phyloP scores from a whole-genome alignment of 1,284 basidiomycete genomes.

The Malassezia sp. region DNA sequence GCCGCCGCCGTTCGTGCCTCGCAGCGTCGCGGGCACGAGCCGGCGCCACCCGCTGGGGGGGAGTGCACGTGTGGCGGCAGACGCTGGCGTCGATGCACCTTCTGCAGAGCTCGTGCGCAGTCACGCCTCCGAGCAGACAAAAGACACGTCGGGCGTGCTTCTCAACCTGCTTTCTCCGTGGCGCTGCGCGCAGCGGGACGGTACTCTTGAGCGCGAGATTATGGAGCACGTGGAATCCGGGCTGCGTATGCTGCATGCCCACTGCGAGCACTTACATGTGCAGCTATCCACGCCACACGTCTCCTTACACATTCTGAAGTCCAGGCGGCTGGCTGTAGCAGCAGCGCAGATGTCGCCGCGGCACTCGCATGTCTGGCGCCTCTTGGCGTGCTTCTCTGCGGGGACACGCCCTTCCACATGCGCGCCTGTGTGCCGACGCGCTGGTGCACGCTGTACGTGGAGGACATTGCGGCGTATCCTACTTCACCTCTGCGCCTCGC shows the following conservation, averaged over 20 bases:
- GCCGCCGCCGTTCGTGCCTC: conserved; percentile 13
- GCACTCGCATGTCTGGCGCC: neutral
- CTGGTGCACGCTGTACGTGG: neutral
- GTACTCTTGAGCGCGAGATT: neutral
- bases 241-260: too few species aligned
- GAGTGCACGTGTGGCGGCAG: neutral
- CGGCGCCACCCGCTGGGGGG: conserved; percentile 4
- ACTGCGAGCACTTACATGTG: neutral
- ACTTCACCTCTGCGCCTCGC: too few species aligned
- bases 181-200: neutral
- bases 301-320: neutral
- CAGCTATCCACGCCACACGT: conserved; percentile 4
- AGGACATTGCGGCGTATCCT: too few species aligned
- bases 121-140: neutral
- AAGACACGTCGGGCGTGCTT: neutral
- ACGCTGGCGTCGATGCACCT: neutral
- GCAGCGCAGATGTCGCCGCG: neutral
- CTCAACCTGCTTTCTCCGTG: conserved; percentile 10
- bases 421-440: neutral
- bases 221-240: neutral
- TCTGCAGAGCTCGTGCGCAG: too few species aligned
- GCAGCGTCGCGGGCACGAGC: conserved; percentile 16
- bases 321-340: neutral
- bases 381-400: neutral
- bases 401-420: neutral